These are phyloP conservation scores for Volutella citrinella DNA, from an alignment of 2,329 filamentous ascomycete genomes.

Conservation along the genomic window DNA sequence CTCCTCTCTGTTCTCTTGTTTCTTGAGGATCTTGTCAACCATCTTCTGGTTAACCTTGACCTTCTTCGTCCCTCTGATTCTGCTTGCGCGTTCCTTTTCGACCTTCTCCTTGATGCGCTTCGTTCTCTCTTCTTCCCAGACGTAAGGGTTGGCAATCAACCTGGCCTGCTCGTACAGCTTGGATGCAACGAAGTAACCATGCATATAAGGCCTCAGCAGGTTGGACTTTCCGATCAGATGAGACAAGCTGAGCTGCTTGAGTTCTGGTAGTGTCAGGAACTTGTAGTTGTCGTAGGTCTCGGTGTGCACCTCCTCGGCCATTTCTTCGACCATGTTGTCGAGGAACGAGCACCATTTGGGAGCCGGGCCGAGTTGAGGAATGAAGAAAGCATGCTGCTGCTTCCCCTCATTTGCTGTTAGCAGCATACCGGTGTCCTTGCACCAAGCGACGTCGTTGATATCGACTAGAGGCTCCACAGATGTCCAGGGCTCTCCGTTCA, in stretches of 20 bases:
- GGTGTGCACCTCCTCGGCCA: conserved; percentile 78
- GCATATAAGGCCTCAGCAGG: conserved; percentile 93
- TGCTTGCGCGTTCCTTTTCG: conserved; percentile 91
- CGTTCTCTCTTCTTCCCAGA: conserved; percentile 87
- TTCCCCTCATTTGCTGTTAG: conserved; percentile 95
- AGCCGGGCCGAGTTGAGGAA: conserved; percentile 88
- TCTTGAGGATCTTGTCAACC: conserved; percentile 70
- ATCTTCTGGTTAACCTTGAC: conserved; percentile 91
- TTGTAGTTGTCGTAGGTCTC: conserved; percentile 99
- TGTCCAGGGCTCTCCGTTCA: conserved; percentile 84
- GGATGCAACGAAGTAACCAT: conserved; percentile 96
- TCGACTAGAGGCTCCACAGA: conserved; percentile 94
- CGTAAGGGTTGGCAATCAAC: conserved; percentile 88
- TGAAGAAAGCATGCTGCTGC: conserved; percentile 92
- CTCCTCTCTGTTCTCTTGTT: conserved; percentile 57
- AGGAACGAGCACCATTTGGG: conserved; percentile 96
- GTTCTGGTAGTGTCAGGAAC: conserved; percentile 85
- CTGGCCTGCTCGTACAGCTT: conserved; percentile 93
- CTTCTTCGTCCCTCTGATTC: conserved; percentile 93
- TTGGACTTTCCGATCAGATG: conserved; percentile 90
- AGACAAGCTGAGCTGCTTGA: conserved; percentile 79
- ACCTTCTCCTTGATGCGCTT: conserved; percentile 94
- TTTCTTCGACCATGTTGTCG: conserved; percentile 97
- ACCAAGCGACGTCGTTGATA: conserved; percentile 91
- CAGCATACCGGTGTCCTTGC: conserved; percentile 89